A percentile compares a stretch with the other conserved stretches of the same genome.
These are phyloP conservation scores for Bryoerythrophyllum caledonicum DNA, from an alignment of 225 moss, liverwort and hornwort species.

Conservation along the genomic window DNA sequence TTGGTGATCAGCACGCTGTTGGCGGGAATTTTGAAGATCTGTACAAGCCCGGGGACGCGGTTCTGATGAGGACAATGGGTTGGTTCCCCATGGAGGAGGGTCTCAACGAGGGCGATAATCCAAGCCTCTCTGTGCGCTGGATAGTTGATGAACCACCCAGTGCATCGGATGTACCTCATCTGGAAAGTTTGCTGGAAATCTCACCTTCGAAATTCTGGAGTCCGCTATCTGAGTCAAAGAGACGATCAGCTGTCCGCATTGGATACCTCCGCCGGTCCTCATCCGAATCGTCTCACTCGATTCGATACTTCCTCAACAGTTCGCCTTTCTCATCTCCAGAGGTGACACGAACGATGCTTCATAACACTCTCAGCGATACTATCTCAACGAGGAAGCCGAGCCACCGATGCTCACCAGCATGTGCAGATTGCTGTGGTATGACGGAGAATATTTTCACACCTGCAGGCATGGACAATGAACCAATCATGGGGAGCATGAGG, in stretches of 20 bases:
- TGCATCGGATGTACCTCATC: slow-evolving; percentile 45
- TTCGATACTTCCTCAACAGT: slow-evolving; percentile 46
- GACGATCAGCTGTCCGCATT: slow-evolving; percentile 34
- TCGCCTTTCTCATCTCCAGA: slow-evolving; percentile 43
- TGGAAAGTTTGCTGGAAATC: slow-evolving; percentile 50
- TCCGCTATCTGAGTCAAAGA: slow-evolving; percentile 29
- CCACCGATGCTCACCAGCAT: slow-evolving; percentile 26
- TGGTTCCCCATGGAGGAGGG: slow-evolving; percentile 49
- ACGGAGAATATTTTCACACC: slow-evolving; percentile 14
- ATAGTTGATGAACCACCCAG: slow-evolving; percentile 48
- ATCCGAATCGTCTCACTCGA: slow-evolving; percentile 48
- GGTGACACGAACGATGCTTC: slow-evolving; percentile 23
- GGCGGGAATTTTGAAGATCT: slow-evolving; percentile 14
- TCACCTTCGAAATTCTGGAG: slow-evolving; percentile 59
- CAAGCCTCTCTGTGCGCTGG: slow-evolving; percentile 38
- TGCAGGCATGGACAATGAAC: background rate
- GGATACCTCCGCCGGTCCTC: slow-evolving; percentile 39
- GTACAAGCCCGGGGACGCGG: slow-evolving; percentile 32
- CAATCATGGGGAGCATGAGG: slow-evolving; percentile 25
- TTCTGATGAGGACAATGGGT: slow-evolving; percentile 44
- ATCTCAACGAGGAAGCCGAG: slow-evolving; percentile 25
- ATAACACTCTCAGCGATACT: slow-evolving; percentile 12
- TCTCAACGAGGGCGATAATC: slow-evolving; percentile 19
- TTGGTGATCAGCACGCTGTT: slow-evolving; percentile 12
- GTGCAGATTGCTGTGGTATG: slow-evolving; percentile 12